These are phyloP conservation scores for Lonicera japonica DNA, from an alignment of 129 eudicot species.

Conservation along the genomic window DNA sequence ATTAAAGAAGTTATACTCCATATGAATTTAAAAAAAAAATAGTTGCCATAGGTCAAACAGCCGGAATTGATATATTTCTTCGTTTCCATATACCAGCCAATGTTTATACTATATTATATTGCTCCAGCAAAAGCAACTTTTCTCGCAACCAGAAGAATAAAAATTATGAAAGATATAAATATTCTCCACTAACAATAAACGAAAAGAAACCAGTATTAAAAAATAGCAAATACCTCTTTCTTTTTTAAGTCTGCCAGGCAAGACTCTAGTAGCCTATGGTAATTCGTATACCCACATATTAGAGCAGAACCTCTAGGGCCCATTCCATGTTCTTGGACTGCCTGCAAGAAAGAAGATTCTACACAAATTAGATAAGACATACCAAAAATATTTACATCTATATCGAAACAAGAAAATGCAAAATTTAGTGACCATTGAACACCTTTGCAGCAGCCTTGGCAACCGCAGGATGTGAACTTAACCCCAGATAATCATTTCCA, in stretches of 20 bases:
- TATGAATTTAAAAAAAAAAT: too few species aligned
- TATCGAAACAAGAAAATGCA: background rate
- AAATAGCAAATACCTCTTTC: constrained; percentile 80
- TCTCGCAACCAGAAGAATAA: background rate
- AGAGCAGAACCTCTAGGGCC: constrained; percentile 98
- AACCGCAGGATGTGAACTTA: constrained; percentile 85
- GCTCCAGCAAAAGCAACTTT: background rate
- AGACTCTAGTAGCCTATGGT: constrained; percentile 70
- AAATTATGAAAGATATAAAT: background rate
- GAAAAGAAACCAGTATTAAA: too few species aligned
- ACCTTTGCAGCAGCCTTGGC: constrained; percentile 76
- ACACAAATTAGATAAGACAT: background rate
- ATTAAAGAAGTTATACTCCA: background rate
- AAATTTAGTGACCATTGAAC: constrained; percentile 7
- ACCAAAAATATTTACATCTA: constrained; percentile 4
- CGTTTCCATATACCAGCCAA: background rate
- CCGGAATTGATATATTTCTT: background rate
- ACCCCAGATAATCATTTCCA: constrained; percentile 96
- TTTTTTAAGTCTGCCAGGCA: constrained; percentile 75
- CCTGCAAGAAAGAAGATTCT: constrained; percentile 30
- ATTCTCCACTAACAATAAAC: background rate
- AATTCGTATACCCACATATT: constrained; percentile 89
- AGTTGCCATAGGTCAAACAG: background rate
- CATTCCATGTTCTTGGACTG: constrained; percentile 86
- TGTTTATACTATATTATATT: background rate